A percentile compares a stretch with the other conserved stretches of the same genome.
phyloP scores from a whole-genome alignment of 2,329 filamentous ascomycete genomes.

The Nemania sp. region DNA sequence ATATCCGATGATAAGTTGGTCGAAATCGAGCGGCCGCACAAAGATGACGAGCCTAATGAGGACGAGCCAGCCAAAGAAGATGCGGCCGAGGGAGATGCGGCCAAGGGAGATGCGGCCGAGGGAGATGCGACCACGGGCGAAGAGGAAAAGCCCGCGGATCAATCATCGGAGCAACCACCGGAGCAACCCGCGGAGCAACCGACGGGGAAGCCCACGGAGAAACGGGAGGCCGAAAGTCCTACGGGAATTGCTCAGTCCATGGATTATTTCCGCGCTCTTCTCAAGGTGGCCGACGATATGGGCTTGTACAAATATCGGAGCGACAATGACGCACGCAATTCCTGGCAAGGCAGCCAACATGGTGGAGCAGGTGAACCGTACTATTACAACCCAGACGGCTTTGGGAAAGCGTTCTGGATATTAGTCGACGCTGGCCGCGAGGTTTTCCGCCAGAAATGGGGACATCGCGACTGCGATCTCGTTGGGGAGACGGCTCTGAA shows the following conservation, averaged over 20 bases:
- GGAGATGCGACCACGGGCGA: neutral
- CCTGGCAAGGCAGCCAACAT: conserved; percentile 56
- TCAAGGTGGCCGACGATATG: conserved; percentile 40
- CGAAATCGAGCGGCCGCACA: conserved; percentile 27
- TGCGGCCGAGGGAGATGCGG: neutral
- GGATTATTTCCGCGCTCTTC: conserved; percentile 38
- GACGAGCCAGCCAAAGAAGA: conserved; percentile 4
- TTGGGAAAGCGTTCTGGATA: conserved; percentile 50
- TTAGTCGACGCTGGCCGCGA: conserved; percentile 51
- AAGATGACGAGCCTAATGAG: conserved; percentile 8
- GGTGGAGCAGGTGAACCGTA: conserved; percentile 59
- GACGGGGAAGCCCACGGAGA: conserved; percentile 12
- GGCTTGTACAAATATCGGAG: conserved; percentile 37
- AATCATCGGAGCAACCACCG: conserved; percentile 13
- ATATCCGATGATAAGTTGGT: conserved; percentile 33
- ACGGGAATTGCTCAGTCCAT: conserved; percentile 32
- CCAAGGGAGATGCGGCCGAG: neutral
- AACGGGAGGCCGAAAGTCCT: conserved; percentile 11
- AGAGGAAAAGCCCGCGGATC: conserved; percentile 3
- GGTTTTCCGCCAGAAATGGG: conserved; percentile 42
- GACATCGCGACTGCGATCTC: conserved; percentile 37
- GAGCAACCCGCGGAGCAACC: conserved; percentile 20
- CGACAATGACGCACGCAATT: conserved; percentile 47
- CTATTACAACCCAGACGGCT: conserved; percentile 53
- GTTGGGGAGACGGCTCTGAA: conserved; percentile 35